A percentile compares a stretch with the other conserved stretches of the same genome.
Conservation (phyloP, 2,329 filamentous ascomycete species). For the Xylaria digitata region DNA sequence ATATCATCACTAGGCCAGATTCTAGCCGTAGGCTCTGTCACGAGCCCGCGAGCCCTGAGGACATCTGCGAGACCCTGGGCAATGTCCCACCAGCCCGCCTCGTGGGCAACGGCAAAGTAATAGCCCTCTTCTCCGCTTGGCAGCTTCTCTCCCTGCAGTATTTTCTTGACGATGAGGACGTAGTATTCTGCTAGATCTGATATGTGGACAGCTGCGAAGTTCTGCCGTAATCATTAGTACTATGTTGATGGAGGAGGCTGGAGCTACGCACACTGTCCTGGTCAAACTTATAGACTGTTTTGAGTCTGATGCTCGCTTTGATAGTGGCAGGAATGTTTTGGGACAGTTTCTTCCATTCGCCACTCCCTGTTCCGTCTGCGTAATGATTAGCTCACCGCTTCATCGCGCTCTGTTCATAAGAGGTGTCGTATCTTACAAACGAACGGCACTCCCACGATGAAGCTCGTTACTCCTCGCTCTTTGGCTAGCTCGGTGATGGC, state of each 20-base stretch:
- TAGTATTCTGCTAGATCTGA: slow-evolving; percentile 50
- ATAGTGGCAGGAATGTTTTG: slow-evolving; percentile 49
- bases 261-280: slow-evolving; percentile 47
- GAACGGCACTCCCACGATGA: slow-evolving; percentile 47
- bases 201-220: slow-evolving; percentile 46
- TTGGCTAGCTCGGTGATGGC: slow-evolving; percentile 48
- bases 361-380: slow-evolving; percentile 51
- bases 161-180: slow-evolving; percentile 45
- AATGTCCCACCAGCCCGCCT: slow-evolving; percentile 47
- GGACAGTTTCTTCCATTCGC: slow-evolving; percentile 51
- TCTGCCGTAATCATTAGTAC: slow-evolving; percentile 34
- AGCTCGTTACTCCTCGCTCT: slow-evolving; percentile 46
- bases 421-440: slow-evolving; percentile 45
- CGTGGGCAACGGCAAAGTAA: slow-evolving; percentile 51
- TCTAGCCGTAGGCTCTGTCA: slow-evolving; percentile 41
- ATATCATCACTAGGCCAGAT: slow-evolving; percentile 50
- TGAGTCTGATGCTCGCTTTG: slow-evolving; percentile 47
- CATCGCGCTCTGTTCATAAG: too few species aligned
- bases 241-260: slow-evolving; percentile 17
- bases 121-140: slow-evolving; percentile 50
- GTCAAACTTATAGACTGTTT: slow-evolving; percentile 51
- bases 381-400: slow-evolving; percentile 1
- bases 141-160: slow-evolving; percentile 45
- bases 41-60: slow-evolving; percentile 48
- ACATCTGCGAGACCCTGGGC: slow-evolving; percentile 45